Evolutionary conservation across 371 early-diverging fungal species (phyloP), one percentile per base, ranked within the genome.

Genomic region (Mortierella sp.): DNA sequence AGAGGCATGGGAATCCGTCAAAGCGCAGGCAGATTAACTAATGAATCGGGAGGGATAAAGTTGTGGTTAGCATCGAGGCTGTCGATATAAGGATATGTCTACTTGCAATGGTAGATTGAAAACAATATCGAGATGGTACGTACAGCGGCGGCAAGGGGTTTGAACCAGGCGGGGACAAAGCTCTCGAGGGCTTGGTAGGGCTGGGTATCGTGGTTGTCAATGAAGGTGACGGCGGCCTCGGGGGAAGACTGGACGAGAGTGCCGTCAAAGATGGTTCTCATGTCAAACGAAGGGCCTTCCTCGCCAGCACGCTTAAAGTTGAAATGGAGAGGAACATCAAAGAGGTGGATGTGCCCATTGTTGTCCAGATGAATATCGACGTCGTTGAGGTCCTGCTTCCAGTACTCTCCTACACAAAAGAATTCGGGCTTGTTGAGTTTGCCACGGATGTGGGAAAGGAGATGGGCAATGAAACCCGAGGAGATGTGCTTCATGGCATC

Each of bases 401-500:
- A 79, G 58, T 85, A 87, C 68, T 87, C 87, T 1, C 81, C 86
- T 50, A 88, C 85, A 34, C 72, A 70, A 70, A 88, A 88, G 45
- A 88, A 77, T 41, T 79, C 41, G 55, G 70, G 71, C 53, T 70
- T 41, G 64, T 79, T 52, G 39, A 68, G 65, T n/a, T 85, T 58
- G 7, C 68, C 65, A 24, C 83, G 83, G 43, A 79, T 58, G 47
- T 80, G 68, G 19, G 76, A 70, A 47, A 88, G 53, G 24, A 87
- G 68, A 3, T 85, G 76, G 16, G 44, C 47, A 26, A 87, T 76
- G 55, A 88, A 86, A 4, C 77, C 70, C 31, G 70, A 76, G 48
- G 79, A 79, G 66, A 86, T 82, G 47, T 88, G 88, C 68, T 86
- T 85, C 37, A 80, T 70, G n/a, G 88, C 88, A 71, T 88, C 88